Evolutionary conservation across 768 basidiomycete species (phyloP).

Genomic region (Mrakia blollopis): DNA sequence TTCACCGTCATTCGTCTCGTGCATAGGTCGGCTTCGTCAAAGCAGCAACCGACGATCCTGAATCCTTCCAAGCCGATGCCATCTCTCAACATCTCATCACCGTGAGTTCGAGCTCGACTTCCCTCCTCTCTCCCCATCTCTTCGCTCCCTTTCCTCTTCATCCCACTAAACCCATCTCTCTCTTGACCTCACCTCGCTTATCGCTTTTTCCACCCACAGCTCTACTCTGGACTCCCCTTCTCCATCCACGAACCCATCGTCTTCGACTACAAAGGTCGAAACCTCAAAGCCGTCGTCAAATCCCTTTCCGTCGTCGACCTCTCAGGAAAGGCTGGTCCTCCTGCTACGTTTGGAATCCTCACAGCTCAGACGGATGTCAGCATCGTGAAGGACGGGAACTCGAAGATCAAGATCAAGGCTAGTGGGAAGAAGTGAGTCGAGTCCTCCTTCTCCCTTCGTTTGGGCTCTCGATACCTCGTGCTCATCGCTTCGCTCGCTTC

Average conservation of each 20-base stretch:
- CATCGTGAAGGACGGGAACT: constrained; percentile 75
- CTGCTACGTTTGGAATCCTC: constrained; percentile 60
- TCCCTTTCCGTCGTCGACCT: constrained; percentile 59
- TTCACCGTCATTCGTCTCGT: constrained; percentile 40
- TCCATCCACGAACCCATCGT: constrained; percentile 64
- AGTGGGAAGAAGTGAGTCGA: constrained; percentile 73
- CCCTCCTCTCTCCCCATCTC: background rate
- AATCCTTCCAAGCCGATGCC: constrained; percentile 82
- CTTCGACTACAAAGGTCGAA: constrained; percentile 84
- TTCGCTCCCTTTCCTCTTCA: background rate
- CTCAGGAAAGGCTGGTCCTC: constrained; percentile 39
- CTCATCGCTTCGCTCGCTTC: background rate
- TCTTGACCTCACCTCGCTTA: background rate
- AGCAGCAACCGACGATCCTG: constrained; percentile 47
- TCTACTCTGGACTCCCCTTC: constrained; percentile 68
- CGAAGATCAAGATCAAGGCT: constrained; percentile 81
- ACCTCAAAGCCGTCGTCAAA: constrained; percentile 66
- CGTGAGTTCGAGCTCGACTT: constrained; percentile 35
- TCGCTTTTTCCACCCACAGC: constrained; percentile 44
- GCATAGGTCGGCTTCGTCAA: constrained; percentile 47
- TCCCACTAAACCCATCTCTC: background rate
- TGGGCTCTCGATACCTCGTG: too few relatives aligned
- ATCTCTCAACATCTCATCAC: constrained; percentile 65
- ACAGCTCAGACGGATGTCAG: constrained; percentile 91
- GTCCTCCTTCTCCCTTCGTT: too few relatives aligned